phyloP scores from a whole-genome alignment of 2,329 filamentous ascomycete species.

The Gnomoniopsis sp. region DNA sequence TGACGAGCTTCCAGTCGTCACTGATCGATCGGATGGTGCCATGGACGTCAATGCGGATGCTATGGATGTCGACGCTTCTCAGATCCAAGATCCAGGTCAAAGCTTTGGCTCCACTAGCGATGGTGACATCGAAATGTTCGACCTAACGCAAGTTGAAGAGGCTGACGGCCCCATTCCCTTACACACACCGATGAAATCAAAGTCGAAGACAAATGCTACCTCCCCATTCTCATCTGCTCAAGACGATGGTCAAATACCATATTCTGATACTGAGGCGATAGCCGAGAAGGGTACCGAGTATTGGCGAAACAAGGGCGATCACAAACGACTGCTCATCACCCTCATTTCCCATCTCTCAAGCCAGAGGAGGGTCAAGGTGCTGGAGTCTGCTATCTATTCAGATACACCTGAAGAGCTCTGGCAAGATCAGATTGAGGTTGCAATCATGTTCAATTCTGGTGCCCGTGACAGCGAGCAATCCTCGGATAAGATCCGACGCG shows the following conservation, averaged over 20 bases:
- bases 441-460: not conserved
- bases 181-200: slow-evolving; percentile 1
- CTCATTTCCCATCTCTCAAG: slow-evolving; percentile 10
- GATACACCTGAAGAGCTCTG: slow-evolving; percentile 2
- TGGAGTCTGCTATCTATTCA: not conserved
- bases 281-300: slow-evolving; percentile 6
- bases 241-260: not conserved
- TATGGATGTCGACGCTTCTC: slow-evolving; percentile 16
- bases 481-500: not conserved
- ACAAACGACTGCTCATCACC: slow-evolving; percentile 17
- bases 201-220: not conserved
- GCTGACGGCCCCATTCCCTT: not conserved
- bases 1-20: not conserved
- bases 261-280: slow-evolving; percentile 9
- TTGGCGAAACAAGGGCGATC: slow-evolving; percentile 15
- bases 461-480: not conserved
- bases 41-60: slow-evolving; percentile 2
- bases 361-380: slow-evolving; percentile 1
- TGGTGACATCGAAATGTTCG: slow-evolving; percentile 7
- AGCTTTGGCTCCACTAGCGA: not conserved
- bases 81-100: not conserved
- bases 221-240: not conserved
- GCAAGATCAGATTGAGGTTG: not conserved
- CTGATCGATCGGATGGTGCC: not conserved
- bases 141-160: slow-evolving; percentile 9